Evolutionary conservation across 139 green algal species (phyloP).

Genomic region (Chlamydomonas sp.): DNA sequence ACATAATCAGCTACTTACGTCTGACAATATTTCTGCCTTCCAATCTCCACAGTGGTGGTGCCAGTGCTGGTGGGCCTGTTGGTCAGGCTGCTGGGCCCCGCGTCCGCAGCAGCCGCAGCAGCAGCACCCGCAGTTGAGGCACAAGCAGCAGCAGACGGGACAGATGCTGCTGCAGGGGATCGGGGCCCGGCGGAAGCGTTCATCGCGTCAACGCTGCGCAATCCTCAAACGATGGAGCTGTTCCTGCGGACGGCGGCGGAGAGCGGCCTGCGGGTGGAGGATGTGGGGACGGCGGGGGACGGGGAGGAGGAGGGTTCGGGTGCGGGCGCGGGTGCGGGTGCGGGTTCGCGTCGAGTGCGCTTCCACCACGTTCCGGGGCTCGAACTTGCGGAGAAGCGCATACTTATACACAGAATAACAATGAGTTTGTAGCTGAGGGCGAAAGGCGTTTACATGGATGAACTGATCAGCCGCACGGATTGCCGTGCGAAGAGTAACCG

Average conservation of each 20-base stretch:
- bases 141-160: background rate
- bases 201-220: constrained; percentile 37
- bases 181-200: constrained; percentile 15
- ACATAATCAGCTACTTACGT: background rate
- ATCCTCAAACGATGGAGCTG: constrained; percentile 43
- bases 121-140: background rate
- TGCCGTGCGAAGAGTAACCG: too few species aligned
- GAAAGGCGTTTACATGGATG: too few species aligned
- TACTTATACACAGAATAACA: too few species aligned
- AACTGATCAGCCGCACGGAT: too few species aligned
- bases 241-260: constrained; percentile 16
- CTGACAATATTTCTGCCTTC: background rate
- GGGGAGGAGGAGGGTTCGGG: background rate
- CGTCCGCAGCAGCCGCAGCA: background rate
- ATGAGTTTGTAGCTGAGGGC: too few species aligned
- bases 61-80: constrained; percentile 14
- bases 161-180: background rate
- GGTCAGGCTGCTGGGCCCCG: background rate
- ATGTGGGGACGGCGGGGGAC: background rate
- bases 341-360: background rate
- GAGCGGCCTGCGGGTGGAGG: constrained; percentile 17
- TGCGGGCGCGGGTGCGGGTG: background rate
- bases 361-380: constrained; percentile 3
- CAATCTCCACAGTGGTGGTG: background rate
- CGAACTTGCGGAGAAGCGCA: too few species aligned